Evolutionary conservation across 768 basidiomycete species (phyloP).

Genomic region (Pisolithus microcarpus): DNA sequence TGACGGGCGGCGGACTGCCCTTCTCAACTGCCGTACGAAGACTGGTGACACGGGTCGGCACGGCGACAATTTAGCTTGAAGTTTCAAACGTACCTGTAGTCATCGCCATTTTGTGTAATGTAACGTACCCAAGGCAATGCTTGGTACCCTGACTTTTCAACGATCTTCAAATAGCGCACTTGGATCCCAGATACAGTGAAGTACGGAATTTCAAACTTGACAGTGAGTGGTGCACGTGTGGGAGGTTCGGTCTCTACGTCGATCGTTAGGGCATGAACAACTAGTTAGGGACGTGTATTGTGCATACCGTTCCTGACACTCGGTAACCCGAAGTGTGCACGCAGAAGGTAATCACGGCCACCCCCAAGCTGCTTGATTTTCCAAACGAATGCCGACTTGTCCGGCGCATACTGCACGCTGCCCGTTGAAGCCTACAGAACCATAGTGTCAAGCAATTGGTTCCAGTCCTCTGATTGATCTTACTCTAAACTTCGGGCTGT

Average conservation of each 20-base stretch:
- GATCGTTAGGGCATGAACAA: constrained; percentile 23
- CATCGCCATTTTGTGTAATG: constrained; percentile 87
- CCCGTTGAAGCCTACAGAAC: constrained; percentile 78
- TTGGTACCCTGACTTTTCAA: constrained; percentile 98
- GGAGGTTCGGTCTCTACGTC: constrained; percentile 53
- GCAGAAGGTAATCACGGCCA: constrained; percentile 94
- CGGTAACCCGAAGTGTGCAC: constrained; percentile 95
- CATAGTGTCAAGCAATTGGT: not conserved
- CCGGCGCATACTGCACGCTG: constrained; percentile 92
- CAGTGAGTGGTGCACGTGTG: constrained; percentile 89
- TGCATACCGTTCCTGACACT: constrained; percentile 80
- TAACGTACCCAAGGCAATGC: constrained; percentile 95
- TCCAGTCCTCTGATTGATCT: not conserved
- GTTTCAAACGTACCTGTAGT: constrained; percentile 60
- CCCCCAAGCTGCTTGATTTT: constrained; percentile 98
- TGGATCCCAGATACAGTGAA: constrained; percentile 98
- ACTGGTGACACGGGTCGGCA: constrained; percentile 26
- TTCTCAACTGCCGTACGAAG: constrained; percentile 71
- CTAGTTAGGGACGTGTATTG: constrained; percentile 2
- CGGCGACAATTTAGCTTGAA: not conserved
- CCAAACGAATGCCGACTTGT: constrained; percentile 98
- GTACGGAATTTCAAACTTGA: constrained; percentile 98
- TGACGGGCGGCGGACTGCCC: constrained; percentile 56
- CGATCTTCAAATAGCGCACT: constrained; percentile 96
- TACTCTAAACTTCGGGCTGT: constrained; percentile 94